Conservation (phyloP, 2,329 filamentous ascomycete species). For the Ophiobolus disseminans region DNA sequence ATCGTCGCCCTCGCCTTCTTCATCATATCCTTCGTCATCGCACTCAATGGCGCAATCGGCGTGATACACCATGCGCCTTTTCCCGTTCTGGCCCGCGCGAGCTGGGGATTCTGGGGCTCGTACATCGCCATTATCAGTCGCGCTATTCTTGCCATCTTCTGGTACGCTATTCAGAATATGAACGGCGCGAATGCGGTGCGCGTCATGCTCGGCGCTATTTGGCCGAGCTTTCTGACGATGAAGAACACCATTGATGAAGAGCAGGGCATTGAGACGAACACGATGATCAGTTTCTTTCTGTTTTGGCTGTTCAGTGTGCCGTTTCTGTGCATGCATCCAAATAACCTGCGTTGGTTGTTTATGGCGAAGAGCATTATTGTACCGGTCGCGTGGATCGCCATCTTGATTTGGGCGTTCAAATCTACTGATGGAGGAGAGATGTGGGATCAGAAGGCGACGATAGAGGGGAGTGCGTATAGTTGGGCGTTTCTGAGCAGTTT, state of each 20-base stretch:
- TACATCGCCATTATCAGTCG: conserved; percentile 63
- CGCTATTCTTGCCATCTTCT: conserved; percentile 63
- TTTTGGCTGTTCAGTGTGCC: conserved; percentile 64
- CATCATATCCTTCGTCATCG: conserved; percentile 66
- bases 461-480: conserved; percentile 59
- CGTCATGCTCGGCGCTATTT: conserved; percentile 63
- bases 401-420: conserved; percentile 68
- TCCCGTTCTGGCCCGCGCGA: conserved; percentile 62
- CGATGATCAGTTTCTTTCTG: conserved; percentile 65
- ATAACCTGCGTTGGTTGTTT: conserved; percentile 62
- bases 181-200: conserved; percentile 65
- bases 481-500: conserved; percentile 62
- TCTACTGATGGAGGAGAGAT: conserved; percentile 61
- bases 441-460: conserved; percentile 54
- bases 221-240: conserved; percentile 63
- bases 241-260: conserved; percentile 60
- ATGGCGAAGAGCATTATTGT: conserved; percentile 56
- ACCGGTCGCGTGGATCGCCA: conserved; percentile 67
- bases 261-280: conserved; percentile 63
- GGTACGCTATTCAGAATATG: conserved; percentile 71
- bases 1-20: conserved; percentile 62
- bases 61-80: conserved; percentile 61
- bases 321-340: conserved; percentile 63
- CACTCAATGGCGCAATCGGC: conserved; percentile 63
- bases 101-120: conserved; percentile 65